Conservation (phyloP, 2,329 filamentous ascomycete genomes). For the Cordyceps cateniannulata region DNA sequence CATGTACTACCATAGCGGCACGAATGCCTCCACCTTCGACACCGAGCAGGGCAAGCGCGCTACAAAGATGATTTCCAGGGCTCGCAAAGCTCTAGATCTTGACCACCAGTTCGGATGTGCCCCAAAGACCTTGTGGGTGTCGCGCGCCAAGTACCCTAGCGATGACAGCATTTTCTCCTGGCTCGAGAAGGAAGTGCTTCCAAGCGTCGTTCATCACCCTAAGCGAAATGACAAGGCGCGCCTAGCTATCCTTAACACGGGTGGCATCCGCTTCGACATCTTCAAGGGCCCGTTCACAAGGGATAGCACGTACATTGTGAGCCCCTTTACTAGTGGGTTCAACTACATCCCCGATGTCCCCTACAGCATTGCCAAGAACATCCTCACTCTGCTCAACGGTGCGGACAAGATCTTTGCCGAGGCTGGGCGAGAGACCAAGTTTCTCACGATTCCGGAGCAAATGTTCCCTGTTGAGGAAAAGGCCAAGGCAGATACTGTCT, state of each 20-base stretch:
- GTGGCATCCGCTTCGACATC: slow-evolving; percentile 89
- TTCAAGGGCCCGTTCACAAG: slow-evolving; percentile 87
- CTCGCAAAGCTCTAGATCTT: slow-evolving; percentile 63
- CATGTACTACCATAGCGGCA: slow-evolving; percentile 71
- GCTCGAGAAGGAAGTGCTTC: slow-evolving; percentile 70
- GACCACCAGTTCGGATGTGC: slow-evolving; percentile 78
- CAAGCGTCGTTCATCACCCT: slow-evolving; percentile 54
- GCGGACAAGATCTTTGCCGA: slow-evolving; percentile 42
- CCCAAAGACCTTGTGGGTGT: slow-evolving; percentile 76
- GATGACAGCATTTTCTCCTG: slow-evolving; percentile 73
- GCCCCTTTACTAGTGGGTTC: slow-evolving; percentile 79
- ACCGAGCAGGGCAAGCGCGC: slow-evolving; percentile 70
- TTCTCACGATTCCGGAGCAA: slow-evolving; percentile 45
- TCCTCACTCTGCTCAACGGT: slow-evolving; percentile 55
- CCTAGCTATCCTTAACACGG: slow-evolving; percentile 79
- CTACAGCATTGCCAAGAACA: slow-evolving; percentile 63
- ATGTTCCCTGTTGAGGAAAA: slow-evolving; percentile 20
- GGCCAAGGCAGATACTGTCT: slow-evolving; percentile 16
- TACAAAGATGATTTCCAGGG: slow-evolving; percentile 60
- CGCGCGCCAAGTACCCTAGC: slow-evolving; percentile 65
- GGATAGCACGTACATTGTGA: slow-evolving; percentile 80
- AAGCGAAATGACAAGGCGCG: slow-evolving; percentile 54
- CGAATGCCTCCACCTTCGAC: slow-evolving; percentile 65
- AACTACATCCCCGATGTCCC: slow-evolving; percentile 74
- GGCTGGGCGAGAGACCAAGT: slow-evolving; percentile 33